phyloP scores from a whole-genome alignment of 2,329 filamentous ascomycete genomes.

The Mycocentrospora acerina region DNA sequence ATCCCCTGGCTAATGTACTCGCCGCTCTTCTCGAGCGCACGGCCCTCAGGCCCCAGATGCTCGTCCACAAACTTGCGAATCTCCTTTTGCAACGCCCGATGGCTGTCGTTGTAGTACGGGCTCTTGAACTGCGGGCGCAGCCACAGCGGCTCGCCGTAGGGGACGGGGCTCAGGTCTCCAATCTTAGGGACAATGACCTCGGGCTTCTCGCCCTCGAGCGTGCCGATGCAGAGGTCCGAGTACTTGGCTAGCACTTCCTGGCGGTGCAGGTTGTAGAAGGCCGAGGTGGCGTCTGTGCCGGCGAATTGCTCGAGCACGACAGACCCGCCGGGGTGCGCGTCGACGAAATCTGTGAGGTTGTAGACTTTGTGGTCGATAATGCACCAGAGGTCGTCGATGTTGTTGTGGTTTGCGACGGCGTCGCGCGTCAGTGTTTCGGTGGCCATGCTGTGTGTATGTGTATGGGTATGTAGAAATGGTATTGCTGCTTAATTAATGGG shows the following conservation, averaged over 20 bases:
- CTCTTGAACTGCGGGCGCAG: slow-evolving; percentile 73
- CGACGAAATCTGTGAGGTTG: slow-evolving; percentile 80
- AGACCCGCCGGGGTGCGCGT: slow-evolving; percentile 81
- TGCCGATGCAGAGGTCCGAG: slow-evolving; percentile 71
- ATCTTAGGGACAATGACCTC: slow-evolving; percentile 69
- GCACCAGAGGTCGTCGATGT: slow-evolving; percentile 75
- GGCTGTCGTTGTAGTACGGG: slow-evolving; percentile 78
- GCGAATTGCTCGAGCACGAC: slow-evolving; percentile 79
- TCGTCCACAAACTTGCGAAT: slow-evolving; percentile 72
- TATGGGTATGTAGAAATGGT: neutral
- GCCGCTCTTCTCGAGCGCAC: slow-evolving; percentile 73
- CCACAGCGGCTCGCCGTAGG: slow-evolving; percentile 86
- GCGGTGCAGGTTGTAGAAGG: slow-evolving; percentile 89
- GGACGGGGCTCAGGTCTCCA: slow-evolving; percentile 74
- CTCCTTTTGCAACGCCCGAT: slow-evolving; percentile 67
- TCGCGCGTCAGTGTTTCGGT: slow-evolving; percentile 48
- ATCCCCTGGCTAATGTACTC: slow-evolving; percentile 68
- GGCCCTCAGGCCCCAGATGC: slow-evolving; percentile 72
- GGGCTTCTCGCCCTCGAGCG: slow-evolving; percentile 71
- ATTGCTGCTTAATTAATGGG: neutral
- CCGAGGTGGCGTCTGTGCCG: slow-evolving; percentile 76
- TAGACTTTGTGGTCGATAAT: slow-evolving; percentile 87
- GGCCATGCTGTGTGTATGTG: slow-evolving; percentile 26
- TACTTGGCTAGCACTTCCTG: slow-evolving; percentile 88
- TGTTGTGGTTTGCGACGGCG: slow-evolving; percentile 74